A percentile compares a stretch with the other conserved stretches of the same genome.
These are phyloP conservation scores for Sordariomycetes sp. DNA, from an alignment of 2,329 filamentous ascomycete genomes.

Conservation along the genomic window DNA sequence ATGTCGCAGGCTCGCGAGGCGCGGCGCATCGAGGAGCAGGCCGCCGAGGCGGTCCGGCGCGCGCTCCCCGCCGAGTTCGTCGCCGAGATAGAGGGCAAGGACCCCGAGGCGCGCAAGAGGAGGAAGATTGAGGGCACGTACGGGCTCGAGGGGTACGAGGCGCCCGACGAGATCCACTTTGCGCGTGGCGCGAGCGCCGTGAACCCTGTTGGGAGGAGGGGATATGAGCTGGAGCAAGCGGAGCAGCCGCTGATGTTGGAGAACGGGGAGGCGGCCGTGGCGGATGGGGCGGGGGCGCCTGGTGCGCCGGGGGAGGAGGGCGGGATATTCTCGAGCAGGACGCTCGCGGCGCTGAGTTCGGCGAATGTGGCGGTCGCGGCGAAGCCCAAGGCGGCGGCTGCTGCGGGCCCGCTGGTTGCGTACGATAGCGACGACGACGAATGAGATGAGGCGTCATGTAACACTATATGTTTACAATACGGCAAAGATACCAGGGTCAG, in stretches of 20 bases:
- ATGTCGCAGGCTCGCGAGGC: conserved; percentile 89
- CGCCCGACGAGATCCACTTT: conserved; percentile 88
- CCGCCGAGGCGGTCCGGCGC: conserved; percentile 80
- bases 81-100: conserved; percentile 83
- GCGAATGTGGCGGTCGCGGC: conserved; percentile 39
- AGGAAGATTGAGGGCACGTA: conserved; percentile 84
- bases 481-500: conserved; percentile 5
- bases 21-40: conserved; percentile 82
- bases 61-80: conserved; percentile 85
- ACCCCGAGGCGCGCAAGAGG: conserved; percentile 75
- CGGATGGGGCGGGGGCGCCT: conserved; percentile 32
- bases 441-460: conserved; percentile 9
- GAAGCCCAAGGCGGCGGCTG: conserved; percentile 35
- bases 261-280: conserved; percentile 17
- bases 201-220: conserved; percentile 42
- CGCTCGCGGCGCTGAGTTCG: conserved; percentile 62
- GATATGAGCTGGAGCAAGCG: conserved; percentile 46
- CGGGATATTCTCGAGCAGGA: conserved; percentile 72
- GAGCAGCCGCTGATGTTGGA: conserved; percentile 46
- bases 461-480: conserved; percentile 7
- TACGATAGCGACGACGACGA: conserved; percentile 75
- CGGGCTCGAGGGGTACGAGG: conserved; percentile 82
- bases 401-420: conserved; percentile 63
- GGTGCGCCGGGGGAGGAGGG: conserved; percentile 25
- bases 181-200: conserved; percentile 61